Evolutionary conservation across 2,329 filamentous ascomycete genomes (phyloP), one percentile per base, ranked within the genome.

Genomic region (Penicillium sclerotigenum): DNA sequence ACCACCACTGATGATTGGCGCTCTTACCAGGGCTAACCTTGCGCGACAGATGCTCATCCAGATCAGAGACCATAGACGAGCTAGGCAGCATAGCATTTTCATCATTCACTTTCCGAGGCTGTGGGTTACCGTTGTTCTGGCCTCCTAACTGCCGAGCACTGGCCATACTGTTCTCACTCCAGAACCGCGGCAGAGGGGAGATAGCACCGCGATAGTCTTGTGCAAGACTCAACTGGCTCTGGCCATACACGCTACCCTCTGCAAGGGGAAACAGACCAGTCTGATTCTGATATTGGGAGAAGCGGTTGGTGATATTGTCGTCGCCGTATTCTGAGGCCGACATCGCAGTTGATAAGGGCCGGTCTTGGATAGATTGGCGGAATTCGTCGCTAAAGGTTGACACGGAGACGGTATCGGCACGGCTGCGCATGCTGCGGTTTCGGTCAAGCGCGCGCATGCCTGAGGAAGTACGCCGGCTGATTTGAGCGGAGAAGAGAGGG

Each of bases 241-340:
- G 65, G 11, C 63, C 64, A 33, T 68, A 64, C 29, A 53, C 53
- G 11, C 55, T 57, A 41, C 57, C 47, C 62, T 61, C 52, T 46
- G 60, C 42, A 37, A 66, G 46, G 50, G 59, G 43, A 56, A 66
- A 56, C 20, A 70, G 47, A 52, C 47, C 62, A 45, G 50, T 60
- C 56, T 71, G 70, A 22, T 61, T 65, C 14, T 69, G 58, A 29
- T 69, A 71, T 20, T 67, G 58, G 4, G 72, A 74, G 42, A 68
- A 61, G 18, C 69, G 71, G 46, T 68, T 37, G 16, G 3, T 62
- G 28, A 6, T 46, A 18, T 69, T 67, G 22, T 64, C 64, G 18
- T 73, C 71, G 0, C 70, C 71, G 47, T 74, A 74, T 29, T 73
- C 62, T 14, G 72, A 74, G 1, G 65, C 67, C 2, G 72, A 74